Evolutionary conservation across 2,329 filamentous ascomycete species (phyloP).

Genomic region (Didymella glomerata): DNA sequence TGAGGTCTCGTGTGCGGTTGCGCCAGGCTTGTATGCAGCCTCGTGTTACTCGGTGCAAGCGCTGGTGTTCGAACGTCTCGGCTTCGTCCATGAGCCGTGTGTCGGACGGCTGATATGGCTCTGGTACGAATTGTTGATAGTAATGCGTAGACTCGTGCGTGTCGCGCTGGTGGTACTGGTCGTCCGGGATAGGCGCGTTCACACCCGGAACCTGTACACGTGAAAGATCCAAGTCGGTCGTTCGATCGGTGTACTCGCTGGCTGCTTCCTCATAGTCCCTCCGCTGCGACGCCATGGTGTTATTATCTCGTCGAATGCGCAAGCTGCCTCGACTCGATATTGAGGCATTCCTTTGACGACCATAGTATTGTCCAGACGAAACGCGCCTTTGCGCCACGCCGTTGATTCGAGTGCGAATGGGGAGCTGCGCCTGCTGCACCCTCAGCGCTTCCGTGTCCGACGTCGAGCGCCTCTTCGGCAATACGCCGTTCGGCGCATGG

Average conservation of each 20-base stretch:
- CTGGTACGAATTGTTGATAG: slow-evolving; percentile 37
- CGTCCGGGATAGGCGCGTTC: slow-evolving; percentile 47
- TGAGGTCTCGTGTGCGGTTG: slow-evolving; percentile 49
- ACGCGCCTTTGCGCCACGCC: slow-evolving; percentile 29
- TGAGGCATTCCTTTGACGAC: slow-evolving; percentile 42
- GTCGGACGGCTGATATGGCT: slow-evolving; percentile 60
- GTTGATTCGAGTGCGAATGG: slow-evolving; percentile 39
- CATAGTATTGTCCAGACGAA: slow-evolving; percentile 31
- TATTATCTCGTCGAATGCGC: slow-evolving; percentile 37
- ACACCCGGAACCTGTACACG: slow-evolving; percentile 47
- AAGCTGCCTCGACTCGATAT: slow-evolving; percentile 50
- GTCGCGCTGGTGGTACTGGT: slow-evolving; percentile 9
- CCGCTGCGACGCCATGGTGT: slow-evolving; percentile 22
- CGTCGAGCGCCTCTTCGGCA: slow-evolving; percentile 32
- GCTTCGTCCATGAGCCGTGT: slow-evolving; percentile 62
- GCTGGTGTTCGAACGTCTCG: slow-evolving; percentile 51
- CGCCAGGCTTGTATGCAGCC: slow-evolving; percentile 58
- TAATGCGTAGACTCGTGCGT: slow-evolving; percentile 22
- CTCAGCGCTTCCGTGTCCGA: slow-evolving; percentile 40
- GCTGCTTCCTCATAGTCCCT: slow-evolving; percentile 37
- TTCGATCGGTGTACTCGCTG: slow-evolving; percentile 44
- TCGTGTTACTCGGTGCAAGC: slow-evolving; percentile 39
- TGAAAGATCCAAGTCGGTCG: slow-evolving; percentile 40
- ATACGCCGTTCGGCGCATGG: slow-evolving; percentile 15
- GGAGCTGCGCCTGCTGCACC: slow-evolving; percentile 34